A percentile compares a stretch with the other conserved stretches of the same genome.
Evolutionary conservation across 495 filamentous ascomycete species (phyloP).

Genomic region (Penicillium daleae): DNA sequence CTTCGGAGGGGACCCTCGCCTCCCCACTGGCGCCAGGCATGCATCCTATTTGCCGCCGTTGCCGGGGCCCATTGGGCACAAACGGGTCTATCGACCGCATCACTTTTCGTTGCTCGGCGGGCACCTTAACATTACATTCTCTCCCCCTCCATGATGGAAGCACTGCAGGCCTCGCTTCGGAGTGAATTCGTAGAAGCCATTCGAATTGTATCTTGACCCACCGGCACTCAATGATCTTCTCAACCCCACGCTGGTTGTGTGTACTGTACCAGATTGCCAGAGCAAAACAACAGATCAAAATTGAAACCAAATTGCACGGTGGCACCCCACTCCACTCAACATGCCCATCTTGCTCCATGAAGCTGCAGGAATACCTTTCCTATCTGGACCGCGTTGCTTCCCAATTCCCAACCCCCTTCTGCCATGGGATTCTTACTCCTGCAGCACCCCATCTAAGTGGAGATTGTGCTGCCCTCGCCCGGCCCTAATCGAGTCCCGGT

Average conservation of each 20-base stretch:
- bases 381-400: constrained; percentile 23
- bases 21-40: constrained; percentile 28
- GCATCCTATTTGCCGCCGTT: constrained; percentile 41
- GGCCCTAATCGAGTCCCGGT: constrained; percentile 39
- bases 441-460: constrained; percentile 31
- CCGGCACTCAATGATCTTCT: constrained; percentile 5
- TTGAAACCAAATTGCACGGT: constrained; percentile 20
- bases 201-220: constrained; percentile 15
- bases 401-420: constrained; percentile 26
- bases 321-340: constrained; percentile 29
- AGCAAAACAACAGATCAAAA: constrained; percentile 13
- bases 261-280: constrained; percentile 8
- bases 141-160: constrained; percentile 8
- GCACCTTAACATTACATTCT: constrained; percentile 1
- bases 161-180: constrained; percentile 19
- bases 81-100: constrained; percentile 33
- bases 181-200: constrained; percentile 17
- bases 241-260: constrained; percentile 10
- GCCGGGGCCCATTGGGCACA: constrained; percentile 46
- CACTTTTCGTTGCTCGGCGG: constrained; percentile 19
- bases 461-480: constrained; percentile 32
- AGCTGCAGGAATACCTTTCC: constrained; percentile 29
- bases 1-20: constrained; percentile 10
- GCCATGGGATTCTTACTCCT: constrained; percentile 27
- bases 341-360: constrained; percentile 29